phyloP scores from a whole-genome alignment of 2,329 filamentous ascomycete genomes.

The Botrytis aclada region DNA sequence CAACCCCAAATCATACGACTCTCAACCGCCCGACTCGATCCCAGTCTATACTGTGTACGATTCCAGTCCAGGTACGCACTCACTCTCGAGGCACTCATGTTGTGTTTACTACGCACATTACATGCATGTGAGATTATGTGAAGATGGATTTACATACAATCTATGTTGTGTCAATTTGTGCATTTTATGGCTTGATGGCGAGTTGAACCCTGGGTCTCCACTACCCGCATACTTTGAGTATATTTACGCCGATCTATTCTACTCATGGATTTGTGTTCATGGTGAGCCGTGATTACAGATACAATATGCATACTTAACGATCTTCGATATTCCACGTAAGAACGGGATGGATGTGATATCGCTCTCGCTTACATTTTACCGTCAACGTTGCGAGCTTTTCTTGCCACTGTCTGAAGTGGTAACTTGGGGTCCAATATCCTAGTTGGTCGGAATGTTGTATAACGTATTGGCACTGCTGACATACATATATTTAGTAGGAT shows the following conservation, averaged over 20 bases:
- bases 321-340: neutral
- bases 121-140: neutral
- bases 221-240: neutral
- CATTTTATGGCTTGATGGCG: neutral
- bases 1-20: constrained; percentile 11
- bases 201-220: neutral
- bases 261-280: neutral
- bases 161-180: neutral
- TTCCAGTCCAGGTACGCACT: neutral
- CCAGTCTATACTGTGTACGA: neutral
- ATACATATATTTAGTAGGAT: neutral
- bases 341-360: neutral
- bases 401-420: neutral
- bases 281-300: constrained; percentile 4
- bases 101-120: neutral
- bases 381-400: neutral
- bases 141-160: neutral
- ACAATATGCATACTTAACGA: neutral
- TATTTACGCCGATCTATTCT: neutral
- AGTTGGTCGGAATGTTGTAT: neutral
- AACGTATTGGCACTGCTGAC: neutral
- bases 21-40: neutral
- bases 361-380: neutral
- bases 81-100: neutral
- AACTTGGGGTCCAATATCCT: neutral